Conservation (phyloP, 139 green algal genomes). For the Desmodesmus armatus region DNA sequence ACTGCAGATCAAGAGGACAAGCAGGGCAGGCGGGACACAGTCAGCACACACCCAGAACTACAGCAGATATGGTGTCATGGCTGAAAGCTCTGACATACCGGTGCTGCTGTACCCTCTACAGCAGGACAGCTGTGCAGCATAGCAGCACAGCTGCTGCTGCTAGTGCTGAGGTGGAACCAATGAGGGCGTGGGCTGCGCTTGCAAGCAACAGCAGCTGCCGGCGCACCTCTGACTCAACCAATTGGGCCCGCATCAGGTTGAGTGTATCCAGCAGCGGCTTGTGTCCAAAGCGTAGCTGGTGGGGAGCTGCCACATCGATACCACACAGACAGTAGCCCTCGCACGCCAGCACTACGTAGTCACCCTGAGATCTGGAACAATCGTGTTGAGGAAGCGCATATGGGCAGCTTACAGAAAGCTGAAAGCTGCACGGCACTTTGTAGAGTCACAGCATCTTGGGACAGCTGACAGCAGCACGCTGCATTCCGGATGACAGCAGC, state of each 20-base stretch:
- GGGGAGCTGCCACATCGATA: conserved; percentile 84
- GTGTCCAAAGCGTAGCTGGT: conserved; percentile 45
- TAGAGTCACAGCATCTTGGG: too few species aligned
- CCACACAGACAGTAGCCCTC: conserved; percentile 80
- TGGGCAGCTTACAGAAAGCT: too few species aligned
- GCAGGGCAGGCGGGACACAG: too few species aligned
- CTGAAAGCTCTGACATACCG: not conserved
- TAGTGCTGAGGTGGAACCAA: not conserved
- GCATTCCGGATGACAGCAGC: too few species aligned
- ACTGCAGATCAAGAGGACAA: not conserved
- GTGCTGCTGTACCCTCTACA: too few species aligned
- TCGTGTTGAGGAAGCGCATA: not conserved
- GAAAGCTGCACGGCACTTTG: too few species aligned
- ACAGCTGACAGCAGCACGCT: too few species aligned
- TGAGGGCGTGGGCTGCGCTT: too few species aligned
- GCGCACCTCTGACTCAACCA: conserved; percentile 59
- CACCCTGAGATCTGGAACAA: not conserved
- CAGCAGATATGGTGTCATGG: not conserved
- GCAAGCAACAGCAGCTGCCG: not conserved
- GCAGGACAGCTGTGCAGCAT: not conserved
- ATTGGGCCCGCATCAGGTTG: conserved; percentile 48
- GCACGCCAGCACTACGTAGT: conserved; percentile 47
- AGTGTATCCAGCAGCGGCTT: conserved; percentile 37
- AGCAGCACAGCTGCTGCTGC: not conserved
- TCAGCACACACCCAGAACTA: too few species aligned